phyloP scores from a whole-genome alignment of 176 grass and related monocot species.

The Avena eriantha region DNA sequence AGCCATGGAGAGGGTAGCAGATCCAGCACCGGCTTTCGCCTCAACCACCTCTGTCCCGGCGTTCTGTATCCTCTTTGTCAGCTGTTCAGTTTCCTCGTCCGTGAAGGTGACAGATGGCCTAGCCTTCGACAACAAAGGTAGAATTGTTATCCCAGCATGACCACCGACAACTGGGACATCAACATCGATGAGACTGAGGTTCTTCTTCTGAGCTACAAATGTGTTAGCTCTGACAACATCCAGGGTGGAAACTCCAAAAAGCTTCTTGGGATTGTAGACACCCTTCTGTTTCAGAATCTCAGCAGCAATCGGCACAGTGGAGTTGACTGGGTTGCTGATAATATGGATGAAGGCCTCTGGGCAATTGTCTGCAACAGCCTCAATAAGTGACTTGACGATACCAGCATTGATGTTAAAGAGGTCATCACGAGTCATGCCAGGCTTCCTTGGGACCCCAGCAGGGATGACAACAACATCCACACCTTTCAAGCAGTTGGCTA shows the following conservation, averaged over 20 bases:
- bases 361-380: conserved; percentile 82
- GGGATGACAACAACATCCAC: conserved; percentile 86
- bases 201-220: conserved; percentile 84
- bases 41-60: conserved; percentile 84
- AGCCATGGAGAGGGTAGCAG: conserved; percentile 85
- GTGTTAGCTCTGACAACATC: conserved; percentile 86
- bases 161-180: conserved; percentile 86
- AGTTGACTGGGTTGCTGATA: conserved; percentile 91
- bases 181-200: conserved; percentile 74
- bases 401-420: conserved; percentile 81
- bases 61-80: conserved; percentile 87
- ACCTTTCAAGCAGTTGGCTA: conserved; percentile 76
- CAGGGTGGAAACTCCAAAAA: conserved; percentile 78
- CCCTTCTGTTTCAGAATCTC: conserved; percentile 88
- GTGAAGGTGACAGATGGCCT: conserved; percentile 71
- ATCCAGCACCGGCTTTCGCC: conserved; percentile 82
- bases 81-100: conserved; percentile 60
- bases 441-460: conserved; percentile 81
- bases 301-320: conserved; percentile 78
- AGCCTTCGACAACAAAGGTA: conserved; percentile 72
- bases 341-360: conserved; percentile 81
- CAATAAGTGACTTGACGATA: conserved; percentile 80
- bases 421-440: conserved; percentile 91
- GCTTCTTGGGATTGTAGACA: conserved; percentile 75
- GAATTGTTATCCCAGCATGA: conserved; percentile 83